Base-by-base conservation (phyloP, 176 grass and related monocot species). In the Typha latifolia region DNA sequence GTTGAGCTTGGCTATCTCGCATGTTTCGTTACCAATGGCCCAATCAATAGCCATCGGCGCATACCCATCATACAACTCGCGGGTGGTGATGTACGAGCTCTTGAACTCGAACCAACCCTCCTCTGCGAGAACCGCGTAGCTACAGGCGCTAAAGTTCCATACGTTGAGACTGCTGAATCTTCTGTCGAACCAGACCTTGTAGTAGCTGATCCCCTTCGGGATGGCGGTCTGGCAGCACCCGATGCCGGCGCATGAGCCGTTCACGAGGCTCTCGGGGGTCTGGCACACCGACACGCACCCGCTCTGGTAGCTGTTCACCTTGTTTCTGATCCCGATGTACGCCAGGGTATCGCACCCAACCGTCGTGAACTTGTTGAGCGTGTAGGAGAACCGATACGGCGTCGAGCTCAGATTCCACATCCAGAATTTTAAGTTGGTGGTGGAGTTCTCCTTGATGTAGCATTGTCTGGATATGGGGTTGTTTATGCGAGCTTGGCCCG, bases 221-320 rank as follows among this genome's bases (percentile, higher is more conserved):
- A 71, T 71, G 18, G 68, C 68, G 2, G 68, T 71, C 48, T 71
- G 68, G 48, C 68, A 71, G 48, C 68, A 71, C 18, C 68, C 68
- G 52, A 71, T 71, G 49, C 68, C 68, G 7, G 48, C 22, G 21
- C 68, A 71, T 0, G 74, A 67, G 49, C 68, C 49, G 18, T 71
- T 16, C 24, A 71, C 37, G 8, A 43, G 20, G 48, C 48, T 71
- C 47, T 16, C 13, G 0, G 5, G 8, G 68, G 0, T 15, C 14
- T 32, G 12, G 9, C 68, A 71, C 18, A 49, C 12, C 12, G 68
- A 51, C 14, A 74, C 10, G 11, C 73, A 59, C 10, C 73, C 73
- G 1, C 22, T 22, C 12, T 0, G 0, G 20, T 62, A 62, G 32
- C 12, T 2, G 29, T 49, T 48, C 4, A 13, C 18, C 3, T 31